Conservation (phyloP, 306 rosid species). For the Crotalaria pallida region DNA sequence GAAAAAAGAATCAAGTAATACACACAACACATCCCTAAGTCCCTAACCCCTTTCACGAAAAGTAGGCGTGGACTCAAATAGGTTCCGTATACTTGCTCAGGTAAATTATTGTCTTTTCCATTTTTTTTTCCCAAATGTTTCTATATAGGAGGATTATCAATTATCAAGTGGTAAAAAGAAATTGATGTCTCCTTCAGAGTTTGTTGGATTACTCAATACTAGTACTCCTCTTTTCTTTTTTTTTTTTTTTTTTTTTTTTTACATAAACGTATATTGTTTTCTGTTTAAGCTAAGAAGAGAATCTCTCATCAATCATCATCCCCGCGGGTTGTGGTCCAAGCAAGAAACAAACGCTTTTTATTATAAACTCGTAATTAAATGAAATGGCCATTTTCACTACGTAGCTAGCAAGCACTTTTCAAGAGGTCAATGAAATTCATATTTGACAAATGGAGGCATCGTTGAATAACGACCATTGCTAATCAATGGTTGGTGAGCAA, state of each 20-base stretch:
- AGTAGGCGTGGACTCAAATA: neutral
- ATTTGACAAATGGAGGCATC: neutral
- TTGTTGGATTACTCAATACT: no score
- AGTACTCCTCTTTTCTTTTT: no score
- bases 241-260: no score
- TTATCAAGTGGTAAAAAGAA: constrained; percentile 3
- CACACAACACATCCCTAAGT: no score
- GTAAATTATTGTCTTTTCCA: neutral
- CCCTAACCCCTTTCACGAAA: neutral
- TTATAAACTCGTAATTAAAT: neutral
- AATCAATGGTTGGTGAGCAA: neutral
- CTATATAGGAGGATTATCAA: no score
- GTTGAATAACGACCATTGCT: constrained; percentile 24
- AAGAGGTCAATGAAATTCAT: neutral
- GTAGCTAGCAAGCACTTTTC: neutral
- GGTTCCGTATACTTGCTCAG: neutral
- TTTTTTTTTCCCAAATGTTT: neutral
- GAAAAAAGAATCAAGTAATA: no score
- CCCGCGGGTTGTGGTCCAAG: neutral
- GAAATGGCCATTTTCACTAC: neutral
- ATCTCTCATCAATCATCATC: no score
- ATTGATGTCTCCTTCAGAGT: neutral
- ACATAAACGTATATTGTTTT: no score
- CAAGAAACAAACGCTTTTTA: neutral
- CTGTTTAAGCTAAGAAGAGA: neutral